Evolutionary conservation across 257 asterid species (phyloP).

Genomic region (Nicotiana obtusifolia): DNA sequence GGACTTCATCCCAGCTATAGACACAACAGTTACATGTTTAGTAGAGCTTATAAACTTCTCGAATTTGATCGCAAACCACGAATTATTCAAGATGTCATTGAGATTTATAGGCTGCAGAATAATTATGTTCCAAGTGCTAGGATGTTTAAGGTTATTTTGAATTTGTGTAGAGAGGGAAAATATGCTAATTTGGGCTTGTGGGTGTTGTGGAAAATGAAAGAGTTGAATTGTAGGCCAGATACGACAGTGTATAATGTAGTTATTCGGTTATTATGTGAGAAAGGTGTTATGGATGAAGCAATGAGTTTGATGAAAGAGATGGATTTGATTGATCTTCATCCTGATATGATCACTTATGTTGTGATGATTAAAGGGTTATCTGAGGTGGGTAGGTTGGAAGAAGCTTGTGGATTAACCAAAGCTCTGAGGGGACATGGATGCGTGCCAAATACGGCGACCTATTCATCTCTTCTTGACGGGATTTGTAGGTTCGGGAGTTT

Average conservation of each 20-base stretch:
- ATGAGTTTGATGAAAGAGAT: constrained; percentile 66
- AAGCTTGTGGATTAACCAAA: constrained; percentile 48
- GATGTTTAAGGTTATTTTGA: constrained; percentile 67
- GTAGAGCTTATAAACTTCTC: constrained; percentile 54
- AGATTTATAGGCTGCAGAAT: constrained; percentile 39
- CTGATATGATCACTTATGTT: constrained; percentile 60
- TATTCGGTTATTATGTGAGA: constrained; percentile 52
- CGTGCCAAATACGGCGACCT: constrained; percentile 51
- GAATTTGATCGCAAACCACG: constrained; percentile 41
- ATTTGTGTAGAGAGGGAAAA: constrained; percentile 69
- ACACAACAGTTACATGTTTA: constrained; percentile 46
- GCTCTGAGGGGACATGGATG: constrained; percentile 64
- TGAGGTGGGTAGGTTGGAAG: constrained; percentile 61
- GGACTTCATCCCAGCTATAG: constrained; percentile 61
- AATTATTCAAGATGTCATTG: constrained; percentile 41
- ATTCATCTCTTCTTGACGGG: constrained; percentile 66
- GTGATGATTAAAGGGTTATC: constrained; percentile 54
- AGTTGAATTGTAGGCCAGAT: constrained; percentile 59
- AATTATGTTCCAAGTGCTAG: constrained; percentile 35
- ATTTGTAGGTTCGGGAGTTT: constrained; percentile 51
- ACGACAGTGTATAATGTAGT: too few relatives aligned
- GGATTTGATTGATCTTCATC: constrained; percentile 62
- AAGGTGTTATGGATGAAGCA: constrained; percentile 46
- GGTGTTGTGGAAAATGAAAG: constrained; percentile 80
- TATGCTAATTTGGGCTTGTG: constrained; percentile 58